Conservation (phyloP, 176 grass and related monocot genomes). For the Hordeum marinum region DNA sequence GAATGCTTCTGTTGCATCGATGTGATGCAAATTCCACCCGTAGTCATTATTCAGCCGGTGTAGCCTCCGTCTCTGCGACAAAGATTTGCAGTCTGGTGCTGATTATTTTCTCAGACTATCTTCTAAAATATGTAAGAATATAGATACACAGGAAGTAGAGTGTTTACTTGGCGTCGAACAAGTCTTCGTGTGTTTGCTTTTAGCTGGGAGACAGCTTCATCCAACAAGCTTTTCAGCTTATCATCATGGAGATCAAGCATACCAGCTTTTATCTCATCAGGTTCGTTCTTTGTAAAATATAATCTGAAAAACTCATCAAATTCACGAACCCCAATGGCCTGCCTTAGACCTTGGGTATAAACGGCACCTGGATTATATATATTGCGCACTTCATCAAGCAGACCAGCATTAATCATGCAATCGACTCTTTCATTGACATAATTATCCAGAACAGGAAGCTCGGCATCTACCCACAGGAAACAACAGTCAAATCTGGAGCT, state of each 20-base stretch:
- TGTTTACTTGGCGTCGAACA: slow-evolving; percentile 78
- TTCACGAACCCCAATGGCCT: slow-evolving; percentile 93
- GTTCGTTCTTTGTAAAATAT: slow-evolving; percentile 42
- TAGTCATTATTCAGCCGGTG: slow-evolving; percentile 61
- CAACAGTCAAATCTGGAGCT: slow-evolving; percentile 78
- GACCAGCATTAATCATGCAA: slow-evolving; percentile 70
- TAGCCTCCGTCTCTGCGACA: slow-evolving; percentile 52
- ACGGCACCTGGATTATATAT: slow-evolving; percentile 62
- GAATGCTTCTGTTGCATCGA: slow-evolving; percentile 87
- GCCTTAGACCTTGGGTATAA: slow-evolving; percentile 72
- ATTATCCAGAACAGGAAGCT: slow-evolving; percentile 59
- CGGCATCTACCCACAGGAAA: slow-evolving; percentile 91
- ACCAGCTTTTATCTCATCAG: not conserved
- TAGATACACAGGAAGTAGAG: slow-evolving; percentile 13
- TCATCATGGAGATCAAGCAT: slow-evolving; percentile 27
- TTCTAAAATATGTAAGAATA: slow-evolving; percentile 20
- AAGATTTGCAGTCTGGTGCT: not conserved
- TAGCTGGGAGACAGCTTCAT: slow-evolving; percentile 63
- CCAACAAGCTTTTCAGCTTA: slow-evolving; percentile 55
- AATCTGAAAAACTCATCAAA: slow-evolving; percentile 71
- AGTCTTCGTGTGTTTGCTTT: slow-evolving; percentile 85
- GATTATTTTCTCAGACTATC: not conserved
- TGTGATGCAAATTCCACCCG: slow-evolving; percentile 71
- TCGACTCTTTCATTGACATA: slow-evolving; percentile 78
- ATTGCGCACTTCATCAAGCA: slow-evolving; percentile 67